These are phyloP conservation scores for Peziza echinospora DNA, from an alignment of 495 filamentous ascomycete species.

Conservation along the genomic window DNA sequence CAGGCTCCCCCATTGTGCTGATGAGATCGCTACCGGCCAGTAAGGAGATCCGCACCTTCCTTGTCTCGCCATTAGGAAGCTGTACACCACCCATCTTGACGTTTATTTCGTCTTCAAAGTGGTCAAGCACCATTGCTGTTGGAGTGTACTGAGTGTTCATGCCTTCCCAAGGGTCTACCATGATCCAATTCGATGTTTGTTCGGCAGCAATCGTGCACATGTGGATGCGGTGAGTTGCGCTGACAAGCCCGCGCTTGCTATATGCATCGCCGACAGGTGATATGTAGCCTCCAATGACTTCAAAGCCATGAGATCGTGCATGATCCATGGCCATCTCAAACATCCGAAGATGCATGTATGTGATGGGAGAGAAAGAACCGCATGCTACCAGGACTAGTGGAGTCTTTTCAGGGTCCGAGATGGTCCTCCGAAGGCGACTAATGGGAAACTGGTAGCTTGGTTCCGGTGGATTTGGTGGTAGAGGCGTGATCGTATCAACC, in stretches of 20 bases:
- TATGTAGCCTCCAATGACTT: conserved; percentile 67
- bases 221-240: conserved; percentile 39
- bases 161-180: conserved; percentile 69
- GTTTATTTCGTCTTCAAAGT: conserved; percentile 79
- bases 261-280: conserved; percentile 69
- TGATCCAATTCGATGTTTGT: conserved; percentile 51
- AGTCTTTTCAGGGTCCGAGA: conserved; percentile 45
- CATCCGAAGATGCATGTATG: conserved; percentile 79
- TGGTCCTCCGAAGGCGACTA: conserved; percentile 42
- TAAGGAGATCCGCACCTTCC: conserved; percentile 44
- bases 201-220: conserved; percentile 70
- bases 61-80: conserved; percentile 12
- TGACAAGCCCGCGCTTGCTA: conserved; percentile 71
- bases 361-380: conserved; percentile 74
- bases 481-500: too few species aligned
- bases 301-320: conserved; percentile 40
- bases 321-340: conserved; percentile 80
- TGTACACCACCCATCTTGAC: conserved; percentile 45
- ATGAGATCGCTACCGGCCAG: conserved; percentile 67
- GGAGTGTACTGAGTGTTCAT: conserved; percentile 62
- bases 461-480: too few species aligned
- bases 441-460: conserved; percentile 46
- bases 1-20: conserved; percentile 51
- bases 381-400: conserved; percentile 73
- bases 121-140: conserved; percentile 70